Evolutionary conservation across 352 stramenopile species (phyloP).

Genomic region (Pythium brachiatum): DNA sequence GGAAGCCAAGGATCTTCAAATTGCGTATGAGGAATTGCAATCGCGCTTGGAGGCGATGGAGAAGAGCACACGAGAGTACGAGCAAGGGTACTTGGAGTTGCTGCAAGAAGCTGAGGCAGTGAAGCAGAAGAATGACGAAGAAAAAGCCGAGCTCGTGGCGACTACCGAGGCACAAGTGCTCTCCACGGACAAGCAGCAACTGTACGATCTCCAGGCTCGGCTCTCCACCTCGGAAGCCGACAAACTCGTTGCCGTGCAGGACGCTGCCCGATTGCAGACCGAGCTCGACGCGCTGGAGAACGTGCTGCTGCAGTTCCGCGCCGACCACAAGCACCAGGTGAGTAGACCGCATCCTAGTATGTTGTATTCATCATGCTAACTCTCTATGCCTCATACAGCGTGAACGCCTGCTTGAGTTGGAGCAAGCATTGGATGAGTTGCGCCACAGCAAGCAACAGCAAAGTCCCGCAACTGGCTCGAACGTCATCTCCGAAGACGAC

Average conservation of each 20-base stretch:
- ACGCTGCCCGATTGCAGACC: slow-evolving; percentile 49
- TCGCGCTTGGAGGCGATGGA: slow-evolving; percentile 39
- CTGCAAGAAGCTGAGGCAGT: slow-evolving; percentile 35
- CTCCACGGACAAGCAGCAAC: slow-evolving; percentile 47
- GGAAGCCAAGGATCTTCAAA: slow-evolving; percentile 31
- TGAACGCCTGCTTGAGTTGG: slow-evolving; percentile 42
- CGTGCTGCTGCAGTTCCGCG: slow-evolving; percentile 65
- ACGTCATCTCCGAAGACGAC: slow-evolving; percentile 31
- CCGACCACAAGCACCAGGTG: slow-evolving; percentile 53
- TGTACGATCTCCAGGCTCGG: slow-evolving; percentile 65
- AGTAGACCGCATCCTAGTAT: neutral
- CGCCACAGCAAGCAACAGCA: slow-evolving; percentile 6
- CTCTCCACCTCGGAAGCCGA: slow-evolving; percentile 57
- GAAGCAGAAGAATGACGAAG: slow-evolving; percentile 44
- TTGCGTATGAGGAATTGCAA: slow-evolving; percentile 34
- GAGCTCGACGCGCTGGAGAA: slow-evolving; percentile 56
- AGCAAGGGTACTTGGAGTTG: slow-evolving; percentile 62
- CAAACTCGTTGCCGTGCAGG: slow-evolving; percentile 54
- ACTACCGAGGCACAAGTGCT: slow-evolving; percentile 45
- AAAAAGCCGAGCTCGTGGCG: slow-evolving; percentile 46
- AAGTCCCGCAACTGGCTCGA: neutral
- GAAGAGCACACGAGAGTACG: slow-evolving; percentile 52
- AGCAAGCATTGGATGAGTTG: slow-evolving; percentile 38
- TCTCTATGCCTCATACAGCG: slow-evolving; percentile 23
- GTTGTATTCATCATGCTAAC: neutral